These are phyloP conservation scores for Beauveria sp. DNA, from an alignment of 2,329 filamentous ascomycete species.

Conservation along the genomic window DNA sequence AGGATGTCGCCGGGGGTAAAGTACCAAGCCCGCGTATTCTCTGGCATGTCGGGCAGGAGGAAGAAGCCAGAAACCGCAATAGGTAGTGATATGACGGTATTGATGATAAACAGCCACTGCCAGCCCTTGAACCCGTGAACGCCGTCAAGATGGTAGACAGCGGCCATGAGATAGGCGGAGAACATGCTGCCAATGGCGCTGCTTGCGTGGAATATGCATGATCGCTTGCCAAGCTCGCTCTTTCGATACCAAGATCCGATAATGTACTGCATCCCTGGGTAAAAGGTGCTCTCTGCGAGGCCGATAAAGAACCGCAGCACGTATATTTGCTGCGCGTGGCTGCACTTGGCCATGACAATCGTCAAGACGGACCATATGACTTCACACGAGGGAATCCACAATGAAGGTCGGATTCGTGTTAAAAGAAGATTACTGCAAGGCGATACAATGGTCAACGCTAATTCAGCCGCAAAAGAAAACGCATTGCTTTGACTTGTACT, in stretches of 20 bases:
- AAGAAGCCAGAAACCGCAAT: conserved; percentile 26
- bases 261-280: conserved; percentile 31
- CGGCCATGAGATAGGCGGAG: conserved; percentile 27
- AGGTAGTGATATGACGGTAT: conserved; percentile 27
- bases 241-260: conserved; percentile 38
- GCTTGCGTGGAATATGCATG: conserved; percentile 33
- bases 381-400: conserved; percentile 35
- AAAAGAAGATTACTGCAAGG: conserved; percentile 26
- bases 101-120: conserved; percentile 32
- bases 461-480: neutral
- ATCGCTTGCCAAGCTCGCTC: conserved; percentile 34
- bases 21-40: conserved; percentile 22
- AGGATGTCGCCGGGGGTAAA: conserved; percentile 20
- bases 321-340: conserved; percentile 28
- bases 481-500: neutral
- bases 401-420: conserved; percentile 29
- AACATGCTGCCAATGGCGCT: conserved; percentile 23
- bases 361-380: conserved; percentile 23
- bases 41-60: conserved; percentile 24
- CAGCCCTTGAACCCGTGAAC: conserved; percentile 40
- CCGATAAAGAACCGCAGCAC: conserved; percentile 38
- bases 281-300: conserved; percentile 30
- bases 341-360: conserved; percentile 30
- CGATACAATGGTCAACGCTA: neutral
- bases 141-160: conserved; percentile 33